Conservation (phyloP, 257 asterid species). For the Nicotiana sylvestris region DNA sequence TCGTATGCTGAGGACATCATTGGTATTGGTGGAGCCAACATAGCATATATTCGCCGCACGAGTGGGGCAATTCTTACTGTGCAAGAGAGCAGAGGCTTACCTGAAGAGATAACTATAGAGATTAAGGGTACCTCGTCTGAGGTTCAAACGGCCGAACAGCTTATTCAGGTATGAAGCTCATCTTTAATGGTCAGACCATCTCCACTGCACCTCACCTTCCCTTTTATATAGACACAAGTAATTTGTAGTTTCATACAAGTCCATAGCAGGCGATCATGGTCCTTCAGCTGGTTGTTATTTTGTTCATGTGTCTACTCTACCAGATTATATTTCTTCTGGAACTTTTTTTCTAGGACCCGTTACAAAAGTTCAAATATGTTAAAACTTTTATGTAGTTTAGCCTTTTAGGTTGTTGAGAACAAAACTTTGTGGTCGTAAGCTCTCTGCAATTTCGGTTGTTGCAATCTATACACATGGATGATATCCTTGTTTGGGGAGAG, state of each 20-base stretch:
- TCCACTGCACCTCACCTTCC: not conserved
- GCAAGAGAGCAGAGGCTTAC: slow-evolving; percentile 66
- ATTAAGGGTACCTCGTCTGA: slow-evolving; percentile 80
- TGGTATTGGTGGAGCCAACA: slow-evolving; percentile 70
- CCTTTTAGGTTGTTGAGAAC: not conserved
- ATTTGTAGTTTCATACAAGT: not conserved
- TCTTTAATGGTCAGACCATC: not conserved
- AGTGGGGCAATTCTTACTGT: slow-evolving; percentile 76
- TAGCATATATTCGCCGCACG: slow-evolving; percentile 68
- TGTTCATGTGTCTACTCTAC: not conserved
- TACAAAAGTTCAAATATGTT: not conserved
- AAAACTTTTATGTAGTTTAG: not conserved
- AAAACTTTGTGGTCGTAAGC: not conserved
- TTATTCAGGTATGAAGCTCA: slow-evolving; percentile 53
- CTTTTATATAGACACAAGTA: not conserved
- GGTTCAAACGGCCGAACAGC: slow-evolving; percentile 83
- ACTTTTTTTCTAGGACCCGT: not conserved
- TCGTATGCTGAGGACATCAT: slow-evolving; percentile 83
- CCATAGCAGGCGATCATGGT: not conserved
- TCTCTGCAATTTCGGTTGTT: not conserved
- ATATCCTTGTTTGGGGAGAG: no score
- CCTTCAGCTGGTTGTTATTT: not conserved
- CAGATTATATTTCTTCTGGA: not conserved
- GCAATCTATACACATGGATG: no score
- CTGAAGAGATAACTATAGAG: slow-evolving; percentile 78